Percentiles rank a stretch among this genome's conserved stretches.
Conservation (phyloP, 208 protist species). For the Crithidia thermophila region DNA sequence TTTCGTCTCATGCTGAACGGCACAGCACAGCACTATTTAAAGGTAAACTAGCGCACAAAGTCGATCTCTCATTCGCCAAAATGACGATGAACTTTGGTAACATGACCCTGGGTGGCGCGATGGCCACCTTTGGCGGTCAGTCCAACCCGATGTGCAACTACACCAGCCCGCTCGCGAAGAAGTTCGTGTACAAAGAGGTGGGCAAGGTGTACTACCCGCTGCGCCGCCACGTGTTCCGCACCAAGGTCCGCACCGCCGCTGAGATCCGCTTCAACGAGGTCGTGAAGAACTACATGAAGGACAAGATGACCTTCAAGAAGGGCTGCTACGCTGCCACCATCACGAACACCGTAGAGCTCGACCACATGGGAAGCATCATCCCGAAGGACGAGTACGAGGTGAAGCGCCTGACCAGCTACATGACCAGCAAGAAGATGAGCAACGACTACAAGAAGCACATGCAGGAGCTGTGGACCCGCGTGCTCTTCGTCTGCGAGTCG, state of each 20-base stretch:
- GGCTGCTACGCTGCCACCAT: conserved; percentile 87
- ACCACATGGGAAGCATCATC: conserved; percentile 92
- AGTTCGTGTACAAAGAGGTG: conserved; percentile 90
- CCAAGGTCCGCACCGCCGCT: conserved; percentile 87
- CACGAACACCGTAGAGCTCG: conserved; percentile 87
- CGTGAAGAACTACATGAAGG: conserved; percentile 89
- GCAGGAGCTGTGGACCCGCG: conserved; percentile 84
- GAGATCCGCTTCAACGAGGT: conserved; percentile 89
- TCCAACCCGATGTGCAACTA: conserved; percentile 90
- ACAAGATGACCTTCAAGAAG: conserved; percentile 86
- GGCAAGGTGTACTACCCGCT: conserved; percentile 88
- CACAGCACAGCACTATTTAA: conserved; percentile 8
- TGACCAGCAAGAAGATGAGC: conserved; percentile 92
- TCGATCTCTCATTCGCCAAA: conserved; percentile 28
- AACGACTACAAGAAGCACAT: conserved; percentile 92
- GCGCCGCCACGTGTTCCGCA: conserved; percentile 82
- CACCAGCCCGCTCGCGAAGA: conserved; percentile 87
- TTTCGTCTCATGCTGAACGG: neutral
- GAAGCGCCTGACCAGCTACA: conserved; percentile 86
- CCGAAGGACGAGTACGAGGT: conserved; percentile 93
- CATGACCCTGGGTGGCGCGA: conserved; percentile 77
- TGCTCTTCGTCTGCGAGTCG: conserved; percentile 87
- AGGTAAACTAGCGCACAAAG: conserved; percentile 10
- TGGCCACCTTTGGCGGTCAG: conserved; percentile 90
- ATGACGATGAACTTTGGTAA: conserved; percentile 92